These are phyloP conservation scores for Ceratobasidium papillatum DNA, from an alignment of 1,284 basidiomycete species.

Conservation along the genomic window DNA sequence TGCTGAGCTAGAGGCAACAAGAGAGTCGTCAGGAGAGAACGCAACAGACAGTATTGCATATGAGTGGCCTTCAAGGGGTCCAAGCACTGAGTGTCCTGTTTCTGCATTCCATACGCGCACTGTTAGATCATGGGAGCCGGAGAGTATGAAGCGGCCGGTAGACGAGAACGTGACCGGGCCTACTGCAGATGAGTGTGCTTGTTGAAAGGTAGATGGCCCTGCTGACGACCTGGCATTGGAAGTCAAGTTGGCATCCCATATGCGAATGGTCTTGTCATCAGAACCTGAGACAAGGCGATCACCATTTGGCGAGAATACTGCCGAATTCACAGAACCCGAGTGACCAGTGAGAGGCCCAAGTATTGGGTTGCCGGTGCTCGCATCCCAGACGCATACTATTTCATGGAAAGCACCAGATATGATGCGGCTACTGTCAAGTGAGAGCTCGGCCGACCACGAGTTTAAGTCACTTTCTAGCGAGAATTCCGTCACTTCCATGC, in stretches of 20 bases:
- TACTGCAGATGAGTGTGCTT: background rate
- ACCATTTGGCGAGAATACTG: background rate
- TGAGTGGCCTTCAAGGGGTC: background rate
- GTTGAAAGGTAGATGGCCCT: background rate
- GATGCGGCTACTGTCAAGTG: no score
- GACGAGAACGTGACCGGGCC: background rate
- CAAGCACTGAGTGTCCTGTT: background rate
- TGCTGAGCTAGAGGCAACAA: background rate
- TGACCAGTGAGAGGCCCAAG: background rate
- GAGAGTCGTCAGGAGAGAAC: background rate
- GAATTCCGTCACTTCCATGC: no score
- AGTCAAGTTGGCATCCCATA: background rate
- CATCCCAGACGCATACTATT: background rate
- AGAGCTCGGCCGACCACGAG: no score
- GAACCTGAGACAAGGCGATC: background rate
- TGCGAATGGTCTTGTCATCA: background rate
- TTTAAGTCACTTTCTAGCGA: no score
- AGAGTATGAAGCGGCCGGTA: no score
- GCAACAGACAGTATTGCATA: background rate
- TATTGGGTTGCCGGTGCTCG: background rate
- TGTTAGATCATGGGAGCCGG: no score
- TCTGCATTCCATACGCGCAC: background rate
- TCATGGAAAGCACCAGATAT: background rate
- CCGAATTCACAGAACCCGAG: background rate
- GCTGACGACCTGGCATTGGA: background rate